Evolutionary conservation across 2,329 filamentous ascomycete species (phyloP).

Genomic region (Colletotrichum orbiculare): DNA sequence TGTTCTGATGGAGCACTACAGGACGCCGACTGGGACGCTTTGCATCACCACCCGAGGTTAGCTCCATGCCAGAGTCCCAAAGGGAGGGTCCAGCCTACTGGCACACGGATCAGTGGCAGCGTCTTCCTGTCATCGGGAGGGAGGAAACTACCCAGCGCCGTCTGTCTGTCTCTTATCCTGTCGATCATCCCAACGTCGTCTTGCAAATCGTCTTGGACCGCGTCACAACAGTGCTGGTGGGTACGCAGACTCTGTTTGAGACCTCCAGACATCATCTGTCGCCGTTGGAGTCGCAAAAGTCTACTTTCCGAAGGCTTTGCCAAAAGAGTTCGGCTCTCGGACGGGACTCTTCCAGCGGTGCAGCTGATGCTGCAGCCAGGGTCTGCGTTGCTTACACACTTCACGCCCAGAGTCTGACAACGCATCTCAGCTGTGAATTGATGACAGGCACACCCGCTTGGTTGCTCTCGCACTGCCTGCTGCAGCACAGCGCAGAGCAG

Average conservation of each 20-base stretch:
- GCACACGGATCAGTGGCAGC: background rate
- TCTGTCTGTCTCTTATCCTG: background rate
- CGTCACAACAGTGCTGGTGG: conserved; percentile 26
- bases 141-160: background rate
- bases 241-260: conserved; percentile 7
- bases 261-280: conserved; percentile 18
- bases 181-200: conserved; percentile 15
- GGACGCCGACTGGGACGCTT: conserved; percentile 23
- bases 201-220: conserved; percentile 7
- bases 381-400: conserved; percentile 1
- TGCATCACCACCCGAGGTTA: conserved; percentile 24
- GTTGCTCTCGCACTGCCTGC: background rate
- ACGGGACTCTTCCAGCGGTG: conserved; percentile 19
- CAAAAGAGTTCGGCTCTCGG: conserved; percentile 11
- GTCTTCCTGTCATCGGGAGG: conserved; percentile 6
- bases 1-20: background rate
- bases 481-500: background rate
- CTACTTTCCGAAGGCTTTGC: background rate
- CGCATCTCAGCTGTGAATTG: conserved; percentile 5
- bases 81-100: background rate
- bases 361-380: conserved; percentile 16
- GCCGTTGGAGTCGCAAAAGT: conserved; percentile 16
- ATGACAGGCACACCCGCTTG: conserved; percentile 19
- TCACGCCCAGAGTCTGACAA: conserved; percentile 16
- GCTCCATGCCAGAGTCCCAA: background rate